Base-by-base conservation (phyloP, 2,329 filamentous ascomycete species). In the Trichoderma hamatum region DNA sequence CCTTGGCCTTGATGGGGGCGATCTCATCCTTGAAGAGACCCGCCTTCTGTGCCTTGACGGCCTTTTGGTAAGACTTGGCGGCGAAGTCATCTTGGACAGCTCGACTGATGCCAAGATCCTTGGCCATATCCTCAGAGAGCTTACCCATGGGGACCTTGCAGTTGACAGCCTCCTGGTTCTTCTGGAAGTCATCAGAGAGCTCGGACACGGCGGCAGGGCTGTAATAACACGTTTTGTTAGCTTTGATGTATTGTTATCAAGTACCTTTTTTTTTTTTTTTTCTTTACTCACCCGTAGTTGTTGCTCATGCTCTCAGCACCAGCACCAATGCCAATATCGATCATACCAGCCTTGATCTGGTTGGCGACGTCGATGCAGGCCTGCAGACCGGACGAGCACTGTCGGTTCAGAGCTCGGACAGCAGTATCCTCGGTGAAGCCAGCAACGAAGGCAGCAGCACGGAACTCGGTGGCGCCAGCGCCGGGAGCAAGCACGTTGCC, bases 121-220 rank as follows among this genome's bases (percentile, higher is more conserved):
- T 92, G 74, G 95, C 96, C 95, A 98, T 97, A 77, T 95, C 82
- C 82, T 99, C 96, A 32, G 93, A 97, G 61, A 98, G 85, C 13
- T 94, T 88, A 75, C 95, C 95, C 96, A 98, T 98, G 79, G 94
- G 90, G 3, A 98, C 95, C 84, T 97, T 97, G 89, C 96, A 99
- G 87, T 97, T 96, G 76, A 92, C 92, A 28, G 94, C 88, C 78
- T 96, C 91, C 72, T 89, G 86, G 84, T 95, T 87, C 75, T 84
- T 87, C 78, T 97, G 92, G 72, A 98, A 89, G 65, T 93, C 87
- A 61, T 97, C 93, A 34, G 92, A 96, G 86, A 98, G 97, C 82
- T 98, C 96, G 71, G 90, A 88, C 19, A 98, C 95, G 71, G 96
- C 96, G 55, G 84, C 85, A 28, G 95, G 94, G 39, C 90, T 92